Conservation (phyloP, 352 stramenopile species). For the Thraustochytrium striatum region DNA sequence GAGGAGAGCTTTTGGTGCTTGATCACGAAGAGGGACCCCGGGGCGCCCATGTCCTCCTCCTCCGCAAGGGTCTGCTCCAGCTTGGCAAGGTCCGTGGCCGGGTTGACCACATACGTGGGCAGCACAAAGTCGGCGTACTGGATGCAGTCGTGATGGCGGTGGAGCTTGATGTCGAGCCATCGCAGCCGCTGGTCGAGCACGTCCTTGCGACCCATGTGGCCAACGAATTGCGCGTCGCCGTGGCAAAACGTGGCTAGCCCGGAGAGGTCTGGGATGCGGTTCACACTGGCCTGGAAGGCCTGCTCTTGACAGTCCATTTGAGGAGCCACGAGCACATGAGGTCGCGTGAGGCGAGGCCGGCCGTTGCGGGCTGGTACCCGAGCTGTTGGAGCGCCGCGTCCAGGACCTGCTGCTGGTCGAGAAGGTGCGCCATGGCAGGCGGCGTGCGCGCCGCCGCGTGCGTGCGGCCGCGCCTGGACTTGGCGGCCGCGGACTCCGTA, state of each 20-base stretch:
- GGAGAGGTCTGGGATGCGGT: constrained; percentile 1
- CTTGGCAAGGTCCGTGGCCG: constrained; percentile 3
- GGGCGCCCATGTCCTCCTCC: neutral
- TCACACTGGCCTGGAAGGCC: neutral
- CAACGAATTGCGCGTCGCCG: constrained; percentile 19
- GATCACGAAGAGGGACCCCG: neutral
- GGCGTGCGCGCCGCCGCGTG: neutral
- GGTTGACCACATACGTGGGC: constrained; percentile 26
- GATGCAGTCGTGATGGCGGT: constrained; percentile 27
- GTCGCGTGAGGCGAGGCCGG: neutral
- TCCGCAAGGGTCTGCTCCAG: constrained; percentile 17
- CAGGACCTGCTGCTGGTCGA: neutral
- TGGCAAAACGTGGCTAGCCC: constrained; percentile 28
- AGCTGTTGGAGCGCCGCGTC: constrained; percentile 5
- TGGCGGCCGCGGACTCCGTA: neutral
- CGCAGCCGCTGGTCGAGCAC: constrained; percentile 31
- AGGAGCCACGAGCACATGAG: constrained; percentile 15
- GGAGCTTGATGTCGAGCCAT: constrained; percentile 41
- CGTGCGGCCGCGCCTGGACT: no score
- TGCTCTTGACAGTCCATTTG: constrained; percentile 3
- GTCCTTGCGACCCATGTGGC: constrained; percentile 25
- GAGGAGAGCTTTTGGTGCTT: constrained; percentile 35
- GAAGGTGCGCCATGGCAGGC: neutral
- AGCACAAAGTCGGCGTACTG: constrained; percentile 31
- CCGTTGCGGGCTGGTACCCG: neutral